phyloP scores from a whole-genome alignment of 495 filamentous ascomycete species.

The Neurospora sp. region DNA sequence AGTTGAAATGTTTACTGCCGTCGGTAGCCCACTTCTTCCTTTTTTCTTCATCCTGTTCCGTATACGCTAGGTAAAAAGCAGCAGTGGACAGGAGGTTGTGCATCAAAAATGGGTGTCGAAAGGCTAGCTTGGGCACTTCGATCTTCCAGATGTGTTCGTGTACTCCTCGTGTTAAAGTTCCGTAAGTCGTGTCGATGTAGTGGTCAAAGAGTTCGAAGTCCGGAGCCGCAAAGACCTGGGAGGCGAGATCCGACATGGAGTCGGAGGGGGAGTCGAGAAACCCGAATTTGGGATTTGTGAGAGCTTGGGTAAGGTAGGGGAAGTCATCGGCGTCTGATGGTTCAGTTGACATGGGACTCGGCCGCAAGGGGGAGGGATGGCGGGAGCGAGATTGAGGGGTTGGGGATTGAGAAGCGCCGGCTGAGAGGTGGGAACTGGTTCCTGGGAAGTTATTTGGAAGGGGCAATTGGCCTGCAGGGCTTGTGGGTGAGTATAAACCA shows the following conservation, averaged over 20 bases:
- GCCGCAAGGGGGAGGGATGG: not conserved
- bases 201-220: conserved; percentile 22
- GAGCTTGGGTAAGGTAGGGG: conserved; percentile 7
- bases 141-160: conserved; percentile 11
- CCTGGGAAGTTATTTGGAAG: not conserved
- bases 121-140: conserved; percentile 12
- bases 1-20: conserved; percentile 16
- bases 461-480: not conserved
- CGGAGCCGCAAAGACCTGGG: conserved; percentile 1
- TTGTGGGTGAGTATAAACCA: not conserved
- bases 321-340: conserved; percentile 8
- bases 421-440: not conserved
- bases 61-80: conserved; percentile 17
- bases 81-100: conserved; percentile 20
- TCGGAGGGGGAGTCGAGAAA: not conserved
- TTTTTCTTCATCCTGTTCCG: conserved; percentile 5
- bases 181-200: conserved; percentile 11
- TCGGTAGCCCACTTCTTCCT: conserved; percentile 5
- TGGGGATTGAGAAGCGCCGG: not conserved
- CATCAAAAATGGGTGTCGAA: conserved; percentile 15
- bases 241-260: not conserved
- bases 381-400: not conserved
- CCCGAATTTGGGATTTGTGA: not conserved
- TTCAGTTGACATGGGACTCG: not conserved
- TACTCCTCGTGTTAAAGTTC: conserved; percentile 4